Evolutionary conservation across 345 rosid species (phyloP).

Genomic region (Citrus mangshanensis): DNA sequence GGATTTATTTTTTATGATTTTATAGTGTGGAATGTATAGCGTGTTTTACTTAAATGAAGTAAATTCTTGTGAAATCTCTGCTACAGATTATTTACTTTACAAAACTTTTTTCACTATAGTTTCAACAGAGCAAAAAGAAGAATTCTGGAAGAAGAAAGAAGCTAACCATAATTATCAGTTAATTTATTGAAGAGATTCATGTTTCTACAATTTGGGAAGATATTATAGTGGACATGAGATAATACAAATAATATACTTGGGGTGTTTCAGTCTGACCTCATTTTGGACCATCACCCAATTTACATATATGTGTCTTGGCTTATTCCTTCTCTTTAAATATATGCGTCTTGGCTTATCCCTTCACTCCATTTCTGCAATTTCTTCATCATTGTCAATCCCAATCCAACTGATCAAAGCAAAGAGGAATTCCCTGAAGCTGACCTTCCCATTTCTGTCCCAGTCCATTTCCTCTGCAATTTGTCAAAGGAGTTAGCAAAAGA

Average conservation of each 20-base stretch:
- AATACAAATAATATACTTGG: constrained; percentile 1
- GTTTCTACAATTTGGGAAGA: constrained; percentile 6
- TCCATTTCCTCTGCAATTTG: constrained; percentile 84
- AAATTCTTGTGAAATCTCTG: constrained; percentile 3
- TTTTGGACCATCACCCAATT: background rate
- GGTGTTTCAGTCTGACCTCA: constrained; percentile 23
- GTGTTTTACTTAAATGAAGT: background rate
- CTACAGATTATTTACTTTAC: background rate
- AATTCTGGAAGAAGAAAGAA: background rate
- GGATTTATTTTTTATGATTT: constrained; percentile 4
- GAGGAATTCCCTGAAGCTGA: constrained; percentile 77
- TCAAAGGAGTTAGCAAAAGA: constrained; percentile 16
- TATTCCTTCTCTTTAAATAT: background rate
- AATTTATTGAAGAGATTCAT: background rate
- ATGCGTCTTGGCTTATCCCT: background rate
- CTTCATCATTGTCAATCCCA: constrained; percentile 55
- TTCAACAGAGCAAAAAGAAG: background rate
- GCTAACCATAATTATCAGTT: background rate
- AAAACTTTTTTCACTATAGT: background rate
- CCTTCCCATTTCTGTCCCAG: constrained; percentile 76
- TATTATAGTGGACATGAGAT: background rate
- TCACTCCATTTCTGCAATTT: constrained; percentile 16
- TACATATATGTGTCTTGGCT: background rate
- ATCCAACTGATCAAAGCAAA: constrained; percentile 77
- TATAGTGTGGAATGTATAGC: background rate